Conservation (phyloP, 441 rosid genomes). For the Biscutella auriculata region DNA sequence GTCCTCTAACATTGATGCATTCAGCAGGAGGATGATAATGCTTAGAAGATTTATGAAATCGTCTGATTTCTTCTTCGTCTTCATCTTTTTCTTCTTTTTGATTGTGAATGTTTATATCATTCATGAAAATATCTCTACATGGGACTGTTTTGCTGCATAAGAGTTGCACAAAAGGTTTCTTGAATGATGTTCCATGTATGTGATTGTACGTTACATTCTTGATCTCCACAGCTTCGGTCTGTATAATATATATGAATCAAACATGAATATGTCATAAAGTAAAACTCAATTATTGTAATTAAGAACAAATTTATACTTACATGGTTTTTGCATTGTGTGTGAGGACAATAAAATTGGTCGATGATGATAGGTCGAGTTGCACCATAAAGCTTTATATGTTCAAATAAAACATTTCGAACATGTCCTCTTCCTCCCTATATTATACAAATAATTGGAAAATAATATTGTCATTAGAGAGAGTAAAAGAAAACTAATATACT, state of each 20-base stretch:
- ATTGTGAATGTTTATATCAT: constrained; percentile 15
- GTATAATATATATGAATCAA: neutral
- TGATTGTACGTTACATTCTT: constrained; percentile 19
- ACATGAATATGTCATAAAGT: neutral
- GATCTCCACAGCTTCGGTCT: constrained; percentile 34
- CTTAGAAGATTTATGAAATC: neutral
- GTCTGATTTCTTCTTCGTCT: neutral
- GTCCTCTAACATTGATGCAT: constrained; percentile 30
- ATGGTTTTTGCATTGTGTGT: constrained; percentile 16
- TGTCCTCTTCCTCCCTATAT: constrained; percentile 35
- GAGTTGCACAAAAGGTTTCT: constrained; percentile 16
- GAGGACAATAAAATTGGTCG: constrained; percentile 33
- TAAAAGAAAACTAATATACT: too few species aligned
- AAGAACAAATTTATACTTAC: too few species aligned
- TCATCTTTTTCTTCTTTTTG: too few species aligned
- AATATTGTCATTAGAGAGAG: neutral
- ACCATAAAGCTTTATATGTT: constrained; percentile 6
- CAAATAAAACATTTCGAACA: constrained; percentile 22
- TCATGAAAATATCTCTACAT: constrained; percentile 25
- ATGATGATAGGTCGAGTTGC: constrained; percentile 28
- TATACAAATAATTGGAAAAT: neutral
- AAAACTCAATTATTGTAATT: too few species aligned
- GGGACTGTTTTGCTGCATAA: constrained; percentile 30
- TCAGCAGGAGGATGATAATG: constrained; percentile 6
- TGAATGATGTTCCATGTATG: constrained; percentile 24